Base-by-base conservation (phyloP, 2,329 filamentous ascomycete genomes). In the Aspergillus hiratsukae region DNA sequence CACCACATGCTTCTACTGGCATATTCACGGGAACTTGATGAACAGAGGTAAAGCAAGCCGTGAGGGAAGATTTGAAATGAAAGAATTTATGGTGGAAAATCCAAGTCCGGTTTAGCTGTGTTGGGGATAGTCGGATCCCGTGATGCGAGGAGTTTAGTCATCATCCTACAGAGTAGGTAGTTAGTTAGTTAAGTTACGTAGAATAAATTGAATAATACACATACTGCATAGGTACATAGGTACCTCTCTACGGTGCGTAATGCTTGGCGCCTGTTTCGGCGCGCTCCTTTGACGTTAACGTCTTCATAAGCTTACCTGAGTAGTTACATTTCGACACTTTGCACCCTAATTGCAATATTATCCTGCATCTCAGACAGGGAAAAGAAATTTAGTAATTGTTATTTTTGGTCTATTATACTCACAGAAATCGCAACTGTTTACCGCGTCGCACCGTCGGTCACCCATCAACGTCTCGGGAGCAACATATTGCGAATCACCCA, bases 1-100 rank as follows among this genome's bases (percentile, higher is more conserved):
- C 49, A 11, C 59, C 54, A 53, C 48, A 54, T 41, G 54, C 55
- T 57, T 55, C 49, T 54, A 55, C 51, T 57, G 48, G 58, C 64
- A 67, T 65, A 50, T 61, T 61, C 14, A 14, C 17, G 31, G 31
- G 14, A 37, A 7, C 31, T 17, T 37, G 14, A 14, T 17, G 31
- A 17, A 37, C 4, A 17, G 31, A 37, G 31, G 14, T n/a, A 37
- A 37, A 37, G 31, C 14, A 37, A n/a, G 31, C 31, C 17, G 14
- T 17, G 41, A 45, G 23, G 23, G 25, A 46, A 14, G 9, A 27
- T 46, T 46, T 27, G 43, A 17, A 45, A 7, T 41, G 43, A 46
- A 25, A 46, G 10, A 46, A 46, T 46, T 46, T 46, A 46, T 46
- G 43, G 21, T 14, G 21, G 23, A 46, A 46, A 23, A 21, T 23